Conservation (phyloP, 108 stramenopile genomes). For the Hondaea fermentalgiana region DNA sequence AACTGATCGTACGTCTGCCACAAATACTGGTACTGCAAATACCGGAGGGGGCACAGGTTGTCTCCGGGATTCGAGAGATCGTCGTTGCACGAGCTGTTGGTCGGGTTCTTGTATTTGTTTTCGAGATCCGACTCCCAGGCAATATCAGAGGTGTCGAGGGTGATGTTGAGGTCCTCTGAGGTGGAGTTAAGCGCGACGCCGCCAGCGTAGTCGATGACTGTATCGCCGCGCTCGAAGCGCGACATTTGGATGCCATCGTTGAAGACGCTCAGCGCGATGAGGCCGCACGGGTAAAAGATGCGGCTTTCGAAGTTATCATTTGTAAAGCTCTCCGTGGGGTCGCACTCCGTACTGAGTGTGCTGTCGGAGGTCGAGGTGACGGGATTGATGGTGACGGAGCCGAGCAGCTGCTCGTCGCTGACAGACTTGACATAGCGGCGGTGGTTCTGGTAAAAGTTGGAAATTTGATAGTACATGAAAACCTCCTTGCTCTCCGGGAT, state of each 20-base stretch:
- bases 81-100: neutral
- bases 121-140: constrained; percentile 86
- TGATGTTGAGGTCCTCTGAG: constrained; percentile 40
- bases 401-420: constrained; percentile 41
- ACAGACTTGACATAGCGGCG: constrained; percentile 66
- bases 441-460: constrained; percentile 98
- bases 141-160: constrained; percentile 67
- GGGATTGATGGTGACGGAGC: neutral
- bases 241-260: constrained; percentile 70
- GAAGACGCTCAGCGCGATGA: constrained; percentile 95
- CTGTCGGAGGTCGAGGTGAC: neutral
- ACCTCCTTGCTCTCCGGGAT: constrained; percentile 72
- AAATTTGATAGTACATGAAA: constrained; percentile 84
- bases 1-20: constrained; percentile 28
- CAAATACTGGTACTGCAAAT: constrained; percentile 12
- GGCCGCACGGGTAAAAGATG: constrained; percentile 87
- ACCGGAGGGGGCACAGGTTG: neutral
- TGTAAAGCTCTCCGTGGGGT: constrained; percentile 23
- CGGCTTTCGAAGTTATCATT: neutral
- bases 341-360: constrained; percentile 22
- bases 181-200: constrained; percentile 10
- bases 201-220: neutral
- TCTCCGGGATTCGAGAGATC: neutral
- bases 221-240: neutral
- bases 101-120: constrained; percentile 55